Evolutionary conservation across 2,329 filamentous ascomycete species (phyloP), one percentile per base, ranked within the genome.

Genomic region (Dendryphion nanum): DNA sequence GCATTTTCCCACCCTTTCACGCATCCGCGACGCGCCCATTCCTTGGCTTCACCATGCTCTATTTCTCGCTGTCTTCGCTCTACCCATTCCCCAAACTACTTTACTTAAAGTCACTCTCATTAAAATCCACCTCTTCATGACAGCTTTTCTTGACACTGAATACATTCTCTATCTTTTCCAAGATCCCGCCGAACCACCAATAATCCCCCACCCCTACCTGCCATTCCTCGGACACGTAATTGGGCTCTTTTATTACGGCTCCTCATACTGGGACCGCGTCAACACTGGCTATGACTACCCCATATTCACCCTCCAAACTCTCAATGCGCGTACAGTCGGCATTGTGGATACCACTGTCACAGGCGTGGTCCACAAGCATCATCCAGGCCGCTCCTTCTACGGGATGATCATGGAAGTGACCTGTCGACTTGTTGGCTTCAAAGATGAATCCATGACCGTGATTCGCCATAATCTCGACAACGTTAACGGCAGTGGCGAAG

Each of bases 201-300:
- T 69, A 4, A 41, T 66, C 1, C 30, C 72, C 15, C 63, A 61
- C 23, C 56, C 66, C 1, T 55, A 35, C 14, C 59, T 75, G 32
- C 72, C 72, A 0, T 55, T 68, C 30, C 47, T 74, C 31, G 72
- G 72, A 3, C 72, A 75, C 41, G 57, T 73, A 14, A 40, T 74
- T 8, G 66, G 66, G 14, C 57, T 74, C 47, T 51, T 72, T 35
- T 40, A 35, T 29, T 28, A 53, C 17, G 53, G 55, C 6, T 42
- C 46, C 16, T 40, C 35, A 3, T 73, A 72, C 41, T 62, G 63
- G 40, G 41, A 52, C 13, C 60, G 55, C 13, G 38, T 73, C 5
- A 65, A 67, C 66, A 68, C 42, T 8, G 15, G 21, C 15, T 37
- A 18, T 4, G 33, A 48, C 6, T 36, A 50, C 31, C 55, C 48